phyloP scores from a whole-genome alignment of 306 rosid genomes.

The Mimosa bimucronata region DNA sequence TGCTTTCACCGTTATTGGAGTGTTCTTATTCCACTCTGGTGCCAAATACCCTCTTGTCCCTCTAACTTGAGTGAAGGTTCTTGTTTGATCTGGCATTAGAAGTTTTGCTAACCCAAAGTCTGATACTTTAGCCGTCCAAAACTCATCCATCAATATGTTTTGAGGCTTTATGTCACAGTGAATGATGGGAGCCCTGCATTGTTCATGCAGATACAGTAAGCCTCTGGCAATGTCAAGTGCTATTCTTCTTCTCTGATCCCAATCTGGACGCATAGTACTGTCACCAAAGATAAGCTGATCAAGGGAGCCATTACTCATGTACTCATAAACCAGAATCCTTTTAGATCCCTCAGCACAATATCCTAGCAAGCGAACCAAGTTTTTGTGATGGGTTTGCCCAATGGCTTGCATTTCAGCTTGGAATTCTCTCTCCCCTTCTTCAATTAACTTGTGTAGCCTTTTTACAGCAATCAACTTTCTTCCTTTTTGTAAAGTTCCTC shows the following conservation, averaged over 20 bases:
- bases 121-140: slow-evolving; percentile 45
- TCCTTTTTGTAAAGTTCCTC: slow-evolving; percentile 38
- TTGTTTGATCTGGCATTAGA: slow-evolving; percentile 47
- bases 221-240: slow-evolving; percentile 50
- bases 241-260: slow-evolving; percentile 46
- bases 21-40: slow-evolving; percentile 47
- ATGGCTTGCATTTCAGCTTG: not conserved
- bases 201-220: slow-evolving; percentile 47
- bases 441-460: slow-evolving; percentile 45
- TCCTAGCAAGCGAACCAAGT: not conserved
- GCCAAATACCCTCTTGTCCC: slow-evolving; percentile 56
- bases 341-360: not conserved
- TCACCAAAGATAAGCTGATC: slow-evolving; percentile 40
- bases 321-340: not conserved
- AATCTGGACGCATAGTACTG: slow-evolving; percentile 20
- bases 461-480: slow-evolving; percentile 42
- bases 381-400: not conserved
- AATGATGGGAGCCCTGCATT: slow-evolving; percentile 44
- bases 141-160: slow-evolving; percentile 51
- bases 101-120: slow-evolving; percentile 51
- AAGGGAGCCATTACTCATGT: slow-evolving; percentile 44
- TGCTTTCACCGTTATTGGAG: slow-evolving; percentile 44
- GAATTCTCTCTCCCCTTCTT: slow-evolving; percentile 41
- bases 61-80: slow-evolving; percentile 41
- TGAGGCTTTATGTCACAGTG: slow-evolving; percentile 43